Conservation (phyloP, 306 rosid genomes). For the Parietaria judaica region DNA sequence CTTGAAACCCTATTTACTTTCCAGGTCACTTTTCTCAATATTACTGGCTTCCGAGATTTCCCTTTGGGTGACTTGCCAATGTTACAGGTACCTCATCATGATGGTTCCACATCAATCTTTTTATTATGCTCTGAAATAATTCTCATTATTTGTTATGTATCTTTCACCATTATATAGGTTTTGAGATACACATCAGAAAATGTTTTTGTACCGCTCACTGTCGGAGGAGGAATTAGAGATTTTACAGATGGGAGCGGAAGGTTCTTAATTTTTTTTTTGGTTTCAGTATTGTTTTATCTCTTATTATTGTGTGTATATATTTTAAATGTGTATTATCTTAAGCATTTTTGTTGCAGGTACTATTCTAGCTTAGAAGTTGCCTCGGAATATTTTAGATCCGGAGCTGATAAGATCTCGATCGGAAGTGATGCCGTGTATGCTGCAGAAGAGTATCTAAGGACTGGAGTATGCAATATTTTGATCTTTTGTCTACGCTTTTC, state of each 20-base stretch:
- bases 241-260: conserved; percentile 85
- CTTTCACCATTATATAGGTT: conserved; percentile 44
- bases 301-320: neutral
- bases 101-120: neutral
- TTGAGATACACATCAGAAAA: conserved; percentile 81
- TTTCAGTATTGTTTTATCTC: conserved; percentile 5
- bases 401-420: conserved; percentile 95
- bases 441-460: conserved; percentile 79
- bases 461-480: conserved; percentile 55
- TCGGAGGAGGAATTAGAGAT: conserved; percentile 98
- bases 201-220: conserved; percentile 94
- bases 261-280: conserved; percentile 28
- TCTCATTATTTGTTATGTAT: neutral
- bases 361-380: conserved; percentile 98
- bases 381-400: conserved; percentile 94
- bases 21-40: conserved; percentile 88
- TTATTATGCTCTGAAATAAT: too few species aligned
- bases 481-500: conserved; percentile 1
- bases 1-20: conserved; percentile 9
- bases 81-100: conserved; percentile 54
- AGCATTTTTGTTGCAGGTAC: conserved; percentile 39
- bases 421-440: conserved; percentile 99
- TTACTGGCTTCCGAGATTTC: conserved; percentile 94
- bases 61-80: conserved; percentile 97
- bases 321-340: neutral